Evolutionary conservation across 2,329 filamentous ascomycete genomes (phyloP), one percentile per base, ranked within the genome.

Genomic region (Fusarium abutilonis): DNA sequence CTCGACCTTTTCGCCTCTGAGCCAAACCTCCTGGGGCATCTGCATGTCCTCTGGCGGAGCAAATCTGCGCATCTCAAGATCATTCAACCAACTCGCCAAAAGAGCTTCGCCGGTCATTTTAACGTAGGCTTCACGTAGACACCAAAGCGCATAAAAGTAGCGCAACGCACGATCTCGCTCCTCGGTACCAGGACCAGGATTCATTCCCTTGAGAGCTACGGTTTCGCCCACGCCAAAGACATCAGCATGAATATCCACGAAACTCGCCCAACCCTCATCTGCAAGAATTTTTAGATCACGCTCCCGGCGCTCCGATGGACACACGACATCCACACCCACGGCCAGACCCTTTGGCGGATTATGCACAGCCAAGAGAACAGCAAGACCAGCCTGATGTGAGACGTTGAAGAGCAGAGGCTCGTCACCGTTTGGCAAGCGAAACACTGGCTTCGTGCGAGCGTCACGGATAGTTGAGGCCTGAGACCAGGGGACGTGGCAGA

Each of bases 91-190:
- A 4, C 80, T 79, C 0, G 91, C 91, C 9, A 93, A 79, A 55
- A 94, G 79, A 1, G 89, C 91, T 69, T 93, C 89, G 23, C 91
- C 91, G 28, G 89, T 90, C 78, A 94, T 87, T 83, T 93, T 94
- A 75, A 93, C 87, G 72, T 91, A 93, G 1, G 90, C 88, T 77
- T 94, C 91, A 67, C 91, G 87, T 73, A 92, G 82, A 73, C 89
- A 91, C 88, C 90, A 94, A 56, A 90, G 85, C 1, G 89, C 84
- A 73, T 93, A 94, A 72, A 94, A 94, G 49, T 84, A 81, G 6
- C 89, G 81, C 26, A 93, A 78, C 70, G 87, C 88, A 19, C 78
- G 81, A 57, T 89, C 87, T 15, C 52, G 56, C 28, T 60, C 57
- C 11, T 44, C 42, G 23, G 40, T 41, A 23, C 75, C 68, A 13